Conservation (phyloP, 2,329 filamentous ascomycete genomes). For the Aspergillus phoenicis region DNA sequence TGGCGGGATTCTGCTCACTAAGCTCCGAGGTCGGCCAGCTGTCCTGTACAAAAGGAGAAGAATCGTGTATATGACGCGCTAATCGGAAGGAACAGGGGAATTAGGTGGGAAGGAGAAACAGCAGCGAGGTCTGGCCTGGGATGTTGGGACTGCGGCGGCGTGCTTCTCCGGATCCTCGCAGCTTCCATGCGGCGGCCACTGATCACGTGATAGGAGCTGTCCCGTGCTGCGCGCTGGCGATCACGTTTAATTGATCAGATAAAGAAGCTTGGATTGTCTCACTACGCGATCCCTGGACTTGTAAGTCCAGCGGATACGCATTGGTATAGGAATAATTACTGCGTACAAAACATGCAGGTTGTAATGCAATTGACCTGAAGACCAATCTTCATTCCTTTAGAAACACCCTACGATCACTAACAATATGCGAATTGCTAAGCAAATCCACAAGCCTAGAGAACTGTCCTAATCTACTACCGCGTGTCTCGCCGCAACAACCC, state of each 20-base stretch:
- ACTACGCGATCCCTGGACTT: not conserved
- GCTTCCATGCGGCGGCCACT: constrained; percentile 1
- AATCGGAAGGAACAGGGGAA: not conserved
- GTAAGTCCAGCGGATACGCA: not conserved
- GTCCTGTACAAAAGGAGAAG: not conserved
- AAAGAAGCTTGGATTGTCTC: not conserved
- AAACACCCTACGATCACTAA: not conserved
- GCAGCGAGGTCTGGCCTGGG: not conserved
- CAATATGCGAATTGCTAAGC: not conserved
- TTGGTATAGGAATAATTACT: not conserved
- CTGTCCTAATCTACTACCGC: not conserved
- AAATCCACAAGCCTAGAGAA: not conserved
- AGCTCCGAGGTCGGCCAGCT: not conserved
- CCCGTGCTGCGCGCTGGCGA: constrained; percentile 1
- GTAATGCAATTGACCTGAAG: not conserved
- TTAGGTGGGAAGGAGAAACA: not conserved
- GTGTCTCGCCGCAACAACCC: not conserved
- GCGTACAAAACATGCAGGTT: not conserved
- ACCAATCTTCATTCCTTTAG: not conserved
- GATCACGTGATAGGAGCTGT: constrained; percentile 7
- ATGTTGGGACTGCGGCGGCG: constrained; percentile 2
- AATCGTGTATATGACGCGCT: not conserved
- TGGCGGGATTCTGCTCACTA: not conserved
- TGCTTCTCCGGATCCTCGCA: constrained; percentile 10
- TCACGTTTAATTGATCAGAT: not conserved